These are phyloP conservation scores for Aspergillus japonicus DNA, from an alignment of 2,329 filamentous ascomycete species.

Conservation along the genomic window DNA sequence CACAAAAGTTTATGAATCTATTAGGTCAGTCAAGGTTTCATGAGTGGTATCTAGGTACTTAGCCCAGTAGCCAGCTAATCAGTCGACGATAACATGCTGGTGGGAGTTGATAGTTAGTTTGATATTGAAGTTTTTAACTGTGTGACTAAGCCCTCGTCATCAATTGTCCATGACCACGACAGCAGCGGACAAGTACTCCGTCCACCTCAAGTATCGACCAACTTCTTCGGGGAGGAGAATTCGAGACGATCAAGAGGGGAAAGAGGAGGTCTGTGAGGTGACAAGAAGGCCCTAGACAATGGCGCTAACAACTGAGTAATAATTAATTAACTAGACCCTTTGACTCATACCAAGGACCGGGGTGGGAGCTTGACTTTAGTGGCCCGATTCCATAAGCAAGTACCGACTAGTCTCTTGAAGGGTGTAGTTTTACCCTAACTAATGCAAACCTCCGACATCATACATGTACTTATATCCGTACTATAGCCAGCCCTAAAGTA, in stretches of 20 bases:
- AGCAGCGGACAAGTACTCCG: neutral
- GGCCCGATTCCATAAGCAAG: neutral
- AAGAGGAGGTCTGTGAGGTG: conserved; percentile 15
- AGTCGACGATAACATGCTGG: too few relatives aligned
- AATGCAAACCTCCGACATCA: too few relatives aligned
- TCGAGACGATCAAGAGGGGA: conserved; percentile 17
- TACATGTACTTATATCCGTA: neutral
- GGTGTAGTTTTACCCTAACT: too few relatives aligned
- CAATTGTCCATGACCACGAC: neutral
- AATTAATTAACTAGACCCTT: neutral
- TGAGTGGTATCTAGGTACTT: too few relatives aligned
- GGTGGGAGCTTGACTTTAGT: neutral
- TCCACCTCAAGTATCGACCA: too few relatives aligned
- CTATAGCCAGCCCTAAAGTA: neutral
- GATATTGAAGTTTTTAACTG: too few relatives aligned
- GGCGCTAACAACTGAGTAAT: neutral
- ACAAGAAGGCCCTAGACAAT: conserved; percentile 10
- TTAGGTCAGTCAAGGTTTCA: too few relatives aligned
- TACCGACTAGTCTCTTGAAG: too few relatives aligned
- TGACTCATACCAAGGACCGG: conserved; percentile 6
- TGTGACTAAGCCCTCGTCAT: neutral
- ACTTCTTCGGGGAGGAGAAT: neutral
- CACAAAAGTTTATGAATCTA: too few relatives aligned
- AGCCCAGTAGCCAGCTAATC: too few relatives aligned
- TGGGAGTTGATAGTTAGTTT: neutral